Conservation (phyloP, 2,329 filamentous ascomycete species). For the Aureobasidium subglaciale region DNA sequence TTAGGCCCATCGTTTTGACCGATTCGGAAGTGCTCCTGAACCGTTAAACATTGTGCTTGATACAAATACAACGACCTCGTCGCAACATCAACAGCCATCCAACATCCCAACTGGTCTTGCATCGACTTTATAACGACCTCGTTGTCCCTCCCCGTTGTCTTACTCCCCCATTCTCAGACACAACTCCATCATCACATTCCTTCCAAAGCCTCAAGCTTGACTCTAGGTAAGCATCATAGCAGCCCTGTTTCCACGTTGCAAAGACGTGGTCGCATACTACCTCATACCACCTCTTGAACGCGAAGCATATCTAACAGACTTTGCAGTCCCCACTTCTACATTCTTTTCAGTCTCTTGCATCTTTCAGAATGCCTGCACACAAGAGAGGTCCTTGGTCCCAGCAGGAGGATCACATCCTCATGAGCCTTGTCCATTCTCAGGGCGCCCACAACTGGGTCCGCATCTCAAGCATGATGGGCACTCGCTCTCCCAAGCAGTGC, state of each 20-base stretch:
- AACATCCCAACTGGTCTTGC: slow-evolving; percentile 15
- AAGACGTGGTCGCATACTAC: background rate
- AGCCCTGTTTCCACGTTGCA: background rate
- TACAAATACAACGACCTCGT: slow-evolving; percentile 16
- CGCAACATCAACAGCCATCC: slow-evolving; percentile 15
- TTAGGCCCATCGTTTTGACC: slow-evolving; percentile 15
- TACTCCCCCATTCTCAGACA: slow-evolving; percentile 9
- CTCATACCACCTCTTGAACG: background rate
- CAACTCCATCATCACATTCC: slow-evolving; percentile 3
- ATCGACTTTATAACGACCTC: slow-evolving; percentile 17
- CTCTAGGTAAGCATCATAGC: slow-evolving; percentile 8
- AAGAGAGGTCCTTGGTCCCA: slow-evolving; percentile 79
- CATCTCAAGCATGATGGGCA: slow-evolving; percentile 67
- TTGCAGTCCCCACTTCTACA: slow-evolving; percentile 9
- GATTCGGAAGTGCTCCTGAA: slow-evolving; percentile 14
- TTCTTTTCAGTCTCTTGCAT: slow-evolving; percentile 7
- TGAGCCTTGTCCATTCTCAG: slow-evolving; percentile 62
- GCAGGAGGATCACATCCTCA: slow-evolving; percentile 63
- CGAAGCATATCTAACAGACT: background rate
- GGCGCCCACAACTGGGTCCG: slow-evolving; percentile 84
- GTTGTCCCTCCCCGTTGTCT: slow-evolving; percentile 16
- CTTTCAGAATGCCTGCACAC: slow-evolving; percentile 44
- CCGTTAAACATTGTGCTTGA: slow-evolving; percentile 9
- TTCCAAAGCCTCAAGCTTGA: slow-evolving; percentile 13
- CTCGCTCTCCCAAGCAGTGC: slow-evolving; percentile 87